Evolutionary conservation across 495 filamentous ascomycete genomes (phyloP), one percentile per base, ranked within the genome.

Genomic region (Penicillium alfredii): DNA sequence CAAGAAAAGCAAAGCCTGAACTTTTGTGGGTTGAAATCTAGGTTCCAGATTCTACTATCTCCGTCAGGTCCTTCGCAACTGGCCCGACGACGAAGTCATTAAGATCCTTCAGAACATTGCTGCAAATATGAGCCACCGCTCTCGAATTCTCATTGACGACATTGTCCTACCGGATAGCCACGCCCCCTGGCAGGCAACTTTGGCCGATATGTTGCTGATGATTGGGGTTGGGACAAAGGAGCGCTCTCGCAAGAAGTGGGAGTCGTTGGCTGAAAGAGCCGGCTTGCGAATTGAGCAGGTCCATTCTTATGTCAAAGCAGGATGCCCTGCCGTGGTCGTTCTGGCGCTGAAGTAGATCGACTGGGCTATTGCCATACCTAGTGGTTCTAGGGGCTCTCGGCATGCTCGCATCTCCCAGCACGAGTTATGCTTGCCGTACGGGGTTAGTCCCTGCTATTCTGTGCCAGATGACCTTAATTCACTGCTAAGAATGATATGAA

Each of bases 271-370:
- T 15, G 45, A 48, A 3, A 33, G 32, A 6, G 66, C 62, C 1
- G 73, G 72, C 1, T 42, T 79, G 26, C 51, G 44, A 15, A 34
- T 74, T 16, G 39, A 59, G 19, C 53, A 66, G 32, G 64, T 74
- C 13, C 70, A 58, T 14, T 44, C 44, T 15, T 65, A 66, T 32
- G 45, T 49, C 35, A 27, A 38, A 4, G 37, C 44, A 15, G 49
- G 36, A 10, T 51, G 50, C 25, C 44, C 44, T 11, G 48, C 53
- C 2, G 16, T 62, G 16, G 22, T 60, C n/a, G 50, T 55, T 6
- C 25, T 60, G 26, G 48, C 29, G n/a, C 31, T 33, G n/a, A 27
- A 49, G 30, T 50, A 17, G 23, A 8, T n/a, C n/a, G n/a, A n/a
- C n/a, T n/a, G n/a, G n/a, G n/a, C n/a, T n/a, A n/a, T n/a, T n/a